Evolutionary conservation across 768 basidiomycete genomes (phyloP).

Genomic region (Collybia nuda): DNA sequence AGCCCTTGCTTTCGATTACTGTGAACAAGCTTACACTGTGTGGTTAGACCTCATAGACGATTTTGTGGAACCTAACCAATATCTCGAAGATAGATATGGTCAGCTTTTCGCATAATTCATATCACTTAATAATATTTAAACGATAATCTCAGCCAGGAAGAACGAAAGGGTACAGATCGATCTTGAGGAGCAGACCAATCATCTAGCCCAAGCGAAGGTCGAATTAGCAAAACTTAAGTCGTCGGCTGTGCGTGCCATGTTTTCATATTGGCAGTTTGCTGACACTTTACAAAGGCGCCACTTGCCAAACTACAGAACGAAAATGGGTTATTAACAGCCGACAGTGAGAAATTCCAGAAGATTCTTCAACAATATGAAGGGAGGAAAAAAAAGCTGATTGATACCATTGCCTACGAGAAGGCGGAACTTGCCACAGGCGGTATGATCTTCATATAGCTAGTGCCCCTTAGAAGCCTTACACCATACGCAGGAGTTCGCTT

Average conservation of each 20-base stretch:
- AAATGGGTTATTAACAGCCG: constrained; percentile 63
- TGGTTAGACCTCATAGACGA: constrained; percentile 71
- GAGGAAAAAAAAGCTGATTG: constrained; percentile 65
- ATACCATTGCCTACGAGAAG: constrained; percentile 67
- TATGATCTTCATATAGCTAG: constrained; percentile 24
- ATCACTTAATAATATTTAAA: constrained; percentile 5
- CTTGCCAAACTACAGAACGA: constrained; percentile 62
- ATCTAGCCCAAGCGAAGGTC: constrained; percentile 42
- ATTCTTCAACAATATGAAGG: constrained; percentile 70
- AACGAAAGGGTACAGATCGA: constrained; percentile 68
- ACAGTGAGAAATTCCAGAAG: constrained; percentile 78
- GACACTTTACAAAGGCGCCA: constrained; percentile 44
- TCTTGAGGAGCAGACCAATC: constrained; percentile 55
- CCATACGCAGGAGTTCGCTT: constrained; percentile 52
- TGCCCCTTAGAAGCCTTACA: constrained; percentile 6
- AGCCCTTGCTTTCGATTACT: constrained; percentile 77
- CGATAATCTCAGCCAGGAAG: constrained; percentile 52
- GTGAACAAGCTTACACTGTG: constrained; percentile 59
- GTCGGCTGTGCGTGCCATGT: constrained; percentile 46
- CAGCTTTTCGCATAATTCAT: constrained; percentile 13
- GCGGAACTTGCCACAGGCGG: constrained; percentile 59
- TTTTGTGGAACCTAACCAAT: constrained; percentile 68
- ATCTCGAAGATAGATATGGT: constrained; percentile 80
- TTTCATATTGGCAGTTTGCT: neutral
- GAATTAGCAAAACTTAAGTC: constrained; percentile 61